phyloP scores from a whole-genome alignment of 2,329 filamentous ascomycete genomes.

The Talaromyces sp. region DNA sequence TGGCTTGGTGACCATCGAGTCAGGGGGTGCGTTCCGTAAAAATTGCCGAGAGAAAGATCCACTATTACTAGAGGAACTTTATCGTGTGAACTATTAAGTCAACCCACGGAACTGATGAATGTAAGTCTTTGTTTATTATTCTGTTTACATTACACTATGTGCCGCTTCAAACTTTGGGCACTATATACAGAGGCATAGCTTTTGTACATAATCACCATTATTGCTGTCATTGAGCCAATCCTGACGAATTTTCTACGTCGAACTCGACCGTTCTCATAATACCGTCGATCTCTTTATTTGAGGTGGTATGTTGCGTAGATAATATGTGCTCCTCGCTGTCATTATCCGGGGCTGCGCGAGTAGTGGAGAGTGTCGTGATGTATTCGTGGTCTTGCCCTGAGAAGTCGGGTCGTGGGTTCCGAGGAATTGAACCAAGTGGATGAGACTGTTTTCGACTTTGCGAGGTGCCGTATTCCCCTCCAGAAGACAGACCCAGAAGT shows the following conservation, averaged over 20 bases:
- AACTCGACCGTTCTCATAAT: slow-evolving; percentile 32
- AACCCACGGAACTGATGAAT: background rate
- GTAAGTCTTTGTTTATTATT: background rate
- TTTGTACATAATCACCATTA: background rate
- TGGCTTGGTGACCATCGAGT: background rate
- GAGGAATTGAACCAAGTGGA: slow-evolving; percentile 27
- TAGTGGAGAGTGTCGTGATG: slow-evolving; percentile 21
- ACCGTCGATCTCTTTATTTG: slow-evolving; percentile 18
- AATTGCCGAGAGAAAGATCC: background rate
- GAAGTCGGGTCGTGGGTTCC: slow-evolving; percentile 22
- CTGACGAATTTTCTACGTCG: slow-evolving; percentile 25
- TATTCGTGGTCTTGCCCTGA: slow-evolving; percentile 23
- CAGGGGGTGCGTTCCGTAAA: background rate
- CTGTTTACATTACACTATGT: background rate
- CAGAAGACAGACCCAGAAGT: slow-evolving; percentile 26
- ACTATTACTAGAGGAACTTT: background rate
- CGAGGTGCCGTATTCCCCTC: slow-evolving; percentile 12
- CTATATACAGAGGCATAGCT: background rate
- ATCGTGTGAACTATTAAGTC: background rate
- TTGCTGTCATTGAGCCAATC: background rate
- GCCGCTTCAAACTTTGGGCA: too few species aligned
- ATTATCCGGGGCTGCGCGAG: slow-evolving; percentile 14
- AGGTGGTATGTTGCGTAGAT: background rate
- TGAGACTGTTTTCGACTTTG: slow-evolving; percentile 25
- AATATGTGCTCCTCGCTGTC: slow-evolving; percentile 31